Percentiles rank a stretch among this genome's conserved stretches.
Evolutionary conservation across 306 rosid genomes (phyloP).

Genomic region (Corylus heterophylla): DNA sequence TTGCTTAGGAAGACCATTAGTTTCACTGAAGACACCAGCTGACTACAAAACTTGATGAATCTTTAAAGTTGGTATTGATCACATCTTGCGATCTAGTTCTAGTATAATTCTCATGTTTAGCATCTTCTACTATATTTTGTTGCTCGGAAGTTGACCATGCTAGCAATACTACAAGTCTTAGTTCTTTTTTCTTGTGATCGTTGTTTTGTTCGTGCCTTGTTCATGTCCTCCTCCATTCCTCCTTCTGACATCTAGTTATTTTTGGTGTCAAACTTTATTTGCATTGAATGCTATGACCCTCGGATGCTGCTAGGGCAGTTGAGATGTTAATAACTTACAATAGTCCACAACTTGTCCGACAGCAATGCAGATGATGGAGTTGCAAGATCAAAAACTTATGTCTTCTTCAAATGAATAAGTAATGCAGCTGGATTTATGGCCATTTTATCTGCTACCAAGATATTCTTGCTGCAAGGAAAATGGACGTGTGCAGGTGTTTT

Average conservation of each 20-base stretch:
- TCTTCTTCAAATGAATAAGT: not conserved
- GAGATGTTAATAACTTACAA: not conserved
- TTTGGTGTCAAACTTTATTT: not conserved
- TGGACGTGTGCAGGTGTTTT: not conserved
- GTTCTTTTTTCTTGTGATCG: not conserved
- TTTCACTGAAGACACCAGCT: not conserved
- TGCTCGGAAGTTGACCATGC: not conserved
- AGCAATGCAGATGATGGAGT: conserved; percentile 7
- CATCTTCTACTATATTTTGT: not conserved
- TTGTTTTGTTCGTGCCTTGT: not conserved
- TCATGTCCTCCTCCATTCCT: not conserved
- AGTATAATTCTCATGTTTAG: not conserved
- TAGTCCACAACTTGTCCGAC: conserved; percentile 8
- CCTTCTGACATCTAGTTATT: not conserved
- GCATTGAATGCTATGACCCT: not conserved
- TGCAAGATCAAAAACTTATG: not conserved
- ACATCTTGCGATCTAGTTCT: not conserved
- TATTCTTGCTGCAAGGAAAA: not conserved
- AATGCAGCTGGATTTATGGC: conserved; percentile 1
- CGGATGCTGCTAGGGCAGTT: conserved; percentile 4
- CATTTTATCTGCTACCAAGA: not conserved
- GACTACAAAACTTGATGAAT: not conserved
- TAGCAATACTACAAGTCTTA: not conserved
- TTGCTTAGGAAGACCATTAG: not conserved
- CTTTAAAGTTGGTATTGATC: not conserved